Base-by-base conservation (phyloP, 2,329 filamentous ascomycete genomes). In the Didymella exigua region DNA sequence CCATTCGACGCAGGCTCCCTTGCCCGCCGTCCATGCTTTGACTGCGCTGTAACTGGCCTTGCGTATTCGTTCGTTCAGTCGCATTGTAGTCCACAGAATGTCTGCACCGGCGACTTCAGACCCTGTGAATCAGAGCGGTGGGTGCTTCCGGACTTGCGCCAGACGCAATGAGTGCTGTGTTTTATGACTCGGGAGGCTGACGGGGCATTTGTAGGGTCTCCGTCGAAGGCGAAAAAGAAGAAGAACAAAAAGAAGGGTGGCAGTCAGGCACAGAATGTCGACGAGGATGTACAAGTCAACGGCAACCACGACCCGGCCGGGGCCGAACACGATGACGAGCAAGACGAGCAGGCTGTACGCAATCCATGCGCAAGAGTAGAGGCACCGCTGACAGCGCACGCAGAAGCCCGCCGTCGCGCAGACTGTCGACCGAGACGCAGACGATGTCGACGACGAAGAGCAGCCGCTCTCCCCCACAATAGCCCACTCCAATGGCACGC, bases 221-320 rank as follows among this genome's bases (percentile, higher is more conserved):
- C 66, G 4, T 69, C 71, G 13, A 76, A 75, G 51, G 74, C 69
- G 30, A 74, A 74, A 45, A 76, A 75, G 65, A 76, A 74, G 69
- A 75, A 71, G 67, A 75, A 71, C 42, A 75, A 74, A 67, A 76
- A 74, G 68, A 76, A 75, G 62, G 62, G 46, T 18, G 52, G 46
- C 30, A 55, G 36, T 31, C 46, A 55, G 30, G 60, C 46, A 44
- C 62, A 56, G 36, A 65, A 60, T 54, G 51, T 56, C 16, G 70
- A 72, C 19, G 71, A 72, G 40, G 42, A 49, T 16, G 60, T 57
- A 40, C 67, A 61, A 60, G 61, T 59, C 37, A 71, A 73, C 49
- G 70, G 69, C 27, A 55, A 52, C 24, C 54, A 63, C 47, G 56
- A 61, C 34, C 66, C 60, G 46, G 54, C 52, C 14, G 69, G 65